Evolutionary conservation across 306 rosid species (phyloP), one percentile per base, ranked within the genome.

Genomic region (Cucurbita ficifolia): DNA sequence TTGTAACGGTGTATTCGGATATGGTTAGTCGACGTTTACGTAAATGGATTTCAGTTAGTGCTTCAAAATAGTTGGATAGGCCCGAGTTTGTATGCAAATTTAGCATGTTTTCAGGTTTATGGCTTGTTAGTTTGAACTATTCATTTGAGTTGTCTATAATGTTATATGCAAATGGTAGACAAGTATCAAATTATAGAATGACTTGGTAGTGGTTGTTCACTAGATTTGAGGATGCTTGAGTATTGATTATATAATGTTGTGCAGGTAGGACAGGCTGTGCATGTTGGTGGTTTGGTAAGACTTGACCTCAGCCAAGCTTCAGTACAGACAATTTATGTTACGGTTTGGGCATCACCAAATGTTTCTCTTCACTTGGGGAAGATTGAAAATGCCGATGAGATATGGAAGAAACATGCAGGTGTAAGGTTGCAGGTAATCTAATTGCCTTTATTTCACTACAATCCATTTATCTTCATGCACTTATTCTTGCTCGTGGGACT

Each of bases 351-450:
- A 65, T 90, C 98, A 12, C 83, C 93, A 62, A 88, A 86, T 82
- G 77, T 88, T 78, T 93, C 98, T 77, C 77, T 93, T 48, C 98
- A 90, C 85, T 77, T 90, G 87, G 97, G 96, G 38, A 93, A 90
- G 88, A 81, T 77, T 22, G 97, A 93, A 88, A 93, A 90, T 76
- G 96, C 98, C 24, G 90, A 90, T 22, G 97, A 93, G 78, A 86
- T 92, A 75, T 88, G 88, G 92, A 85, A 76, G 68, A 88, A 93
- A 77, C 98, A 93, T 63, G 82, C 84, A 40, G 98, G 98, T 24
- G 50, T 87, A 75, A 83, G 96, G 77, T 76, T 93, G 85, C 96
- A 90, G 96, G 96, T 90, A 87, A 29, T 29, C 33, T 29, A 2
- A 73, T 46, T 72, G 68, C 36, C 74, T 74, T 80, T 52, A 10